These are phyloP conservation scores for Ophiostoma sp. DNA, from an alignment of 2,329 filamentous ascomycete genomes.

Conservation along the genomic window DNA sequence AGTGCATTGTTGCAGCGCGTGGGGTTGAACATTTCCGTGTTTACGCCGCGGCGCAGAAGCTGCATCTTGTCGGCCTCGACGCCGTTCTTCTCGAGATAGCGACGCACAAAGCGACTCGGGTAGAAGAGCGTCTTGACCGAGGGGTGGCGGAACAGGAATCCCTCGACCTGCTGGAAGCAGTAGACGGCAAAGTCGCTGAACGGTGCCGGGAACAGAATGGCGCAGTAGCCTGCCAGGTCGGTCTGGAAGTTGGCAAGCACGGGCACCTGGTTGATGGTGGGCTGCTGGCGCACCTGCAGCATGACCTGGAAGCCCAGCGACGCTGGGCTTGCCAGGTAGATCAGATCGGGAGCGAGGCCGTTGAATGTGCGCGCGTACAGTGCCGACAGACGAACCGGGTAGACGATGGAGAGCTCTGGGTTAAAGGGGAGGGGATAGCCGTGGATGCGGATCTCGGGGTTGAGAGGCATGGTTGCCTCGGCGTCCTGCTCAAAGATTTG, in stretches of 20 bases:
- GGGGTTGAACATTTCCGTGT: conserved; percentile 58
- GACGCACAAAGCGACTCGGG: conserved; percentile 57
- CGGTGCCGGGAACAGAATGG: conserved; percentile 61
- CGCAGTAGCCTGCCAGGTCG: conserved; percentile 63
- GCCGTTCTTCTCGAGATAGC: conserved; percentile 54
- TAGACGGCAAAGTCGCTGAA: conserved; percentile 58
- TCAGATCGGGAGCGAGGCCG: conserved; percentile 52
- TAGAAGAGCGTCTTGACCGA: conserved; percentile 65
- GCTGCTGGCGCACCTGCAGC: conserved; percentile 60
- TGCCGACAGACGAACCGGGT: conserved; percentile 60
- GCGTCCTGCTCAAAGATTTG: not conserved
- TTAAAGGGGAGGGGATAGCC: conserved; percentile 67
- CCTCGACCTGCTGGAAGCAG: conserved; percentile 58
- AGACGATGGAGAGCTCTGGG: conserved; percentile 64
- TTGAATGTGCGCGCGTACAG: conserved; percentile 58
- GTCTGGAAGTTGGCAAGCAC: conserved; percentile 68
- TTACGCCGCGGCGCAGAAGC: conserved; percentile 59
- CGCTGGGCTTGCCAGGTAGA: conserved; percentile 65
- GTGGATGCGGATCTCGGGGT: conserved; percentile 53
- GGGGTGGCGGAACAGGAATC: conserved; percentile 58
- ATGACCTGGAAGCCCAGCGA: conserved; percentile 66
- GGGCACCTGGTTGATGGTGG: conserved; percentile 49
- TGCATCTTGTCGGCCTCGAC: conserved; percentile 54
- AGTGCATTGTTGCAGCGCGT: conserved; percentile 46
- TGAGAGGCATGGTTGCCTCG: conserved; percentile 15